Percentiles rank a stretch among this genome's conserved stretches.
phyloP scores from a whole-genome alignment of 768 basidiomycete species.

The Agrocybe praecox region DNA sequence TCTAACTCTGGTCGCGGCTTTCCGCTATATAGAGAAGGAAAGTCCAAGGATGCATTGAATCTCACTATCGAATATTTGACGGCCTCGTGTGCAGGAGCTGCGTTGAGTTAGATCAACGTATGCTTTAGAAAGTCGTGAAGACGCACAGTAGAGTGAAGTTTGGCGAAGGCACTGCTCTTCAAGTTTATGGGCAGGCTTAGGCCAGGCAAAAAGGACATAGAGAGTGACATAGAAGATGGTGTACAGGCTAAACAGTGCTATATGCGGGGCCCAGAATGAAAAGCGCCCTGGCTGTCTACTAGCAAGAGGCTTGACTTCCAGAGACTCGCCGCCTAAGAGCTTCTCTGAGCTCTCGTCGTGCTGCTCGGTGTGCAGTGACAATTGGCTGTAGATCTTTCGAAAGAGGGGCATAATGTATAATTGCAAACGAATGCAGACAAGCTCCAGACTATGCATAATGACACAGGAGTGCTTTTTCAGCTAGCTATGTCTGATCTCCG shows the following conservation, averaged over 20 bases:
- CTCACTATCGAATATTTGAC: neutral
- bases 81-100: neutral
- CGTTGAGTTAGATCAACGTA: neutral
- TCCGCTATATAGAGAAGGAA: neutral
- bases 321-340: neutral
- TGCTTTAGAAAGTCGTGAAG: neutral
- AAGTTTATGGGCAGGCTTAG: neutral
- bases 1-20: neutral
- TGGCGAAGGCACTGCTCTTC: neutral
- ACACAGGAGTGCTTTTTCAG: too few relatives aligned
- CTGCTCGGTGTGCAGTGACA: neutral
- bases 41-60: slow-evolving; percentile 3
- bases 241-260: neutral
- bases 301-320: neutral
- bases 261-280: neutral
- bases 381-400: neutral
- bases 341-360: neutral
- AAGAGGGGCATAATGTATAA: neutral
- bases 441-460: too few relatives aligned
- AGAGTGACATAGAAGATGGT: neutral
- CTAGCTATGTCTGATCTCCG: too few relatives aligned
- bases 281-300: neutral
- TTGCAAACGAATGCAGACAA: neutral
- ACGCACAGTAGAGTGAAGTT: neutral
- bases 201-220: neutral